Evolutionary conservation across 208 protist genomes (phyloP), one percentile per base, ranked within the genome.

Genomic region (Leishmania major): DNA sequence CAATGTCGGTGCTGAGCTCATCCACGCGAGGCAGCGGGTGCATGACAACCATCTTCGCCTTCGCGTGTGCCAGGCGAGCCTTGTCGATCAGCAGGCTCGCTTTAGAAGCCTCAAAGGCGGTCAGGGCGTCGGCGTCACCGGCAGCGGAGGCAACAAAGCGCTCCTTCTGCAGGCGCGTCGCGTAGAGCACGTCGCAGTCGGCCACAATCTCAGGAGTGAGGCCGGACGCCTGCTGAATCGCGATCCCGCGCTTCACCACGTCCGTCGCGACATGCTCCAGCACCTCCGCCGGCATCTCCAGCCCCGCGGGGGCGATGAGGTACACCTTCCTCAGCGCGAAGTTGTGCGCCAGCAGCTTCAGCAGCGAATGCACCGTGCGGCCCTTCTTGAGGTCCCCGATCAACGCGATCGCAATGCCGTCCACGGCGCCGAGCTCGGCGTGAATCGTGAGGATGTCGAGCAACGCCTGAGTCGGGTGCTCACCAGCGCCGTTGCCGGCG

Each of bases 391-490:
- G 93, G 89, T 99, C 99, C 55, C 99, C 99, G 75, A 99, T 94
- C 13, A 99, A 73, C 0, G 98, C 98, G 55, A 99, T 96, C 13
- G 91, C 96, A 15, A 99, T 87, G 19, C 95, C 97, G 85, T 99
- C 92, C 22, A 97, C 85, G 31, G 67, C 72, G 49, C 92, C 98
- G 28, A 99, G 90, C 90, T 99, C 98, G 45, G 98, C 95, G 70
- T 94, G 85, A 35, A 99, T 99, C 15, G 98, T 99, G 79, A 98
- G 98, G 5, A 98, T 83, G 82, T 99, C 99, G 22, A 99, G 92
- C n/a, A 99, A 91, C n/a, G 99, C 97, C 92, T 99, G 97, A 55
- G 99, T 99, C 49, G 99, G 99, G 90, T 99, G 99, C 89, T 99
- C 99, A 62, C 99, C 99, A 31, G 96, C 82, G 69, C 99, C 99